A percentile compares a stretch with the other conserved stretches of the same genome.
Conservation (phyloP, 2,329 filamentous ascomycete genomes). For the Trichoderma oligosporum region DNA sequence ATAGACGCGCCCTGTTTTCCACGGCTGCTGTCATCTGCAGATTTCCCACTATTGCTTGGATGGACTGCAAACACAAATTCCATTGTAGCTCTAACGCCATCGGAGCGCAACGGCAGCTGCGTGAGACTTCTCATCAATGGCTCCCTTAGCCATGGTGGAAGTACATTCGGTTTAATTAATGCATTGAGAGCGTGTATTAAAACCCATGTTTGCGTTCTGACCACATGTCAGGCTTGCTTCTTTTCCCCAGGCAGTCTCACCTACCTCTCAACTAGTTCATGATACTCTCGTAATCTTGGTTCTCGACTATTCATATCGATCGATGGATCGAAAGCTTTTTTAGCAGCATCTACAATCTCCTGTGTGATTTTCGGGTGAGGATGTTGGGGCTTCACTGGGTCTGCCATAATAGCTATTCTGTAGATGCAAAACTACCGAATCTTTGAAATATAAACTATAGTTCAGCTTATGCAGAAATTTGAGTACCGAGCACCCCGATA, state of each 20-base stretch:
- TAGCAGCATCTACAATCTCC: constrained; percentile 39
- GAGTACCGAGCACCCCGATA: not conserved
- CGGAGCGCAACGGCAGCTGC: constrained; percentile 55
- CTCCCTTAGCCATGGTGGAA: constrained; percentile 57
- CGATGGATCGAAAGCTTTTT: constrained; percentile 48
- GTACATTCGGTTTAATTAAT: constrained; percentile 57
- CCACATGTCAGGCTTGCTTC: not conserved
- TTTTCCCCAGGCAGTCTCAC: constrained; percentile 14
- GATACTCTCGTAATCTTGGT: constrained; percentile 39
- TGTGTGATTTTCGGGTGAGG: constrained; percentile 33
- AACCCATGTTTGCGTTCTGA: constrained; percentile 42
- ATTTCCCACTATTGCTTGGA: constrained; percentile 45
- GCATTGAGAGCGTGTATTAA: constrained; percentile 60
- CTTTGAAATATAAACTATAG: not conserved
- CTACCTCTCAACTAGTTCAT: constrained; percentile 49
- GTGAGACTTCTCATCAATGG: constrained; percentile 57
- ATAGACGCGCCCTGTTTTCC: constrained; percentile 60
- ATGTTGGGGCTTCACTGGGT: constrained; percentile 23
- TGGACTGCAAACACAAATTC: constrained; percentile 70
- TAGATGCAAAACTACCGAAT: not conserved
- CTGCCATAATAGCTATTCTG: constrained; percentile 27
- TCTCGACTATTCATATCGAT: constrained; percentile 33
- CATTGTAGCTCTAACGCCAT: constrained; percentile 63
- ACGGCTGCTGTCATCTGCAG: constrained; percentile 39
- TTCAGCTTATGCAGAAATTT: not conserved